These are phyloP conservation scores for Ustilago trichophora DNA, from an alignment of 1,284 basidiomycete genomes.

Conservation along the genomic window DNA sequence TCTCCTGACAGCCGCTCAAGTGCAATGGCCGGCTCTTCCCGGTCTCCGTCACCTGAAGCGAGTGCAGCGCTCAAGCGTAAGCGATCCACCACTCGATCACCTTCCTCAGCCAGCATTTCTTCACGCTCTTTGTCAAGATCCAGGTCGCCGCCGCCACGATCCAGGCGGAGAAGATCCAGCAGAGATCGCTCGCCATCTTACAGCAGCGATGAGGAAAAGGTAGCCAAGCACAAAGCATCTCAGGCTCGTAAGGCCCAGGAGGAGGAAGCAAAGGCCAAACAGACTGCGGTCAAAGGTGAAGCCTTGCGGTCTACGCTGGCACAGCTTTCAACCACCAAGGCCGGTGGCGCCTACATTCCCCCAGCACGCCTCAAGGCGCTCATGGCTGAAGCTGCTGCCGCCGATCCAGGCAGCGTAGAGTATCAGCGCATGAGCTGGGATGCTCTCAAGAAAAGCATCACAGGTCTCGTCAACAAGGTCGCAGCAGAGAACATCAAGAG, in stretches of 20 bases:
- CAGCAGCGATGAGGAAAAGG: constrained; percentile 14
- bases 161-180: constrained; percentile 18
- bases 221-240: background rate
- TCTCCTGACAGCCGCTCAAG: constrained; percentile 7
- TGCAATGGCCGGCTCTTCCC: background rate
- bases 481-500: constrained; percentile 91
- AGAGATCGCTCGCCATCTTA: constrained; percentile 14
- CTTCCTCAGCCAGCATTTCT: constrained; percentile 21
- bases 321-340: constrained; percentile 70
- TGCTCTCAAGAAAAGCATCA: constrained; percentile 94
- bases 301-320: constrained; percentile 50
- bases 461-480: constrained; percentile 97
- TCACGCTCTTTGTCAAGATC: constrained; percentile 23
- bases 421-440: constrained; percentile 97
- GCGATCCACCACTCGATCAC: constrained; percentile 18
- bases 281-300: constrained; percentile 44
- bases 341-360: constrained; percentile 95
- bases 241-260: constrained; percentile 7
- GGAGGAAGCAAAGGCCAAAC: constrained; percentile 17
- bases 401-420: constrained; percentile 88
- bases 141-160: constrained; percentile 30
- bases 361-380: constrained; percentile 87
- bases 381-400: constrained; percentile 79
- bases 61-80: constrained; percentile 26
- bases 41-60: constrained; percentile 20